A percentile compares a stretch with the other conserved stretches of the same genome.
phyloP scores from a whole-genome alignment of 2,329 filamentous ascomycete genomes.

The Penicillium expansum region DNA sequence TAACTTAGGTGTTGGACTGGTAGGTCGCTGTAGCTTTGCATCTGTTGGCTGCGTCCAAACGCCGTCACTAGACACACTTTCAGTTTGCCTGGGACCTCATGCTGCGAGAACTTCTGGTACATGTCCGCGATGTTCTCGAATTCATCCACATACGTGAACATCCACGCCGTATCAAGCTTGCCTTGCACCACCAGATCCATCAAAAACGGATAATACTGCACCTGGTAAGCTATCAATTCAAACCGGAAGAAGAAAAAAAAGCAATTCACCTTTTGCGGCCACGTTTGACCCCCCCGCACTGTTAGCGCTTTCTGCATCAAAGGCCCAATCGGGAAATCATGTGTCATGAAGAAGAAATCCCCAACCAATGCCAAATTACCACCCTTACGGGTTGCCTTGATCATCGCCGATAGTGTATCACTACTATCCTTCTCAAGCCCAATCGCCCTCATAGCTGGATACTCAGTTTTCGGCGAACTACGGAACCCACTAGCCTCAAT shows the following conservation, averaged over 20 bases:
- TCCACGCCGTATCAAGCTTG: slow-evolving; percentile 31
- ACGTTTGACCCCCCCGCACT: slow-evolving; percentile 29
- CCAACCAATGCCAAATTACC: slow-evolving; percentile 31
- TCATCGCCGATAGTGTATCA: slow-evolving; percentile 28
- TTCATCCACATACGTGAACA: slow-evolving; percentile 32
- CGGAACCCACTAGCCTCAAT: slow-evolving; percentile 34
- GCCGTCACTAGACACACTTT: slow-evolving; percentile 31
- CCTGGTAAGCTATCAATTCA: background rate
- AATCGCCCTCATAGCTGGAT: slow-evolving; percentile 21
- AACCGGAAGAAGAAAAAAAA: background rate
- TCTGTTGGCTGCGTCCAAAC: slow-evolving; percentile 23
- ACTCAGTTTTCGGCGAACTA: slow-evolving; percentile 20
- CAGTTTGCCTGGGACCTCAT: slow-evolving; percentile 31
- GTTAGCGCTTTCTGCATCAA: slow-evolving; percentile 37
- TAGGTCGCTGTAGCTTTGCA: slow-evolving; percentile 6
- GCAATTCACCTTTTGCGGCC: slow-evolving; percentile 22
- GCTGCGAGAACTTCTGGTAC: slow-evolving; percentile 24
- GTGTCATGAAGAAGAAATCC: slow-evolving; percentile 30
- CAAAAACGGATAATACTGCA: slow-evolving; percentile 32
- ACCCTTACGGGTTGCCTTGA: slow-evolving; percentile 32
- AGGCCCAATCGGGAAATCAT: slow-evolving; percentile 32
- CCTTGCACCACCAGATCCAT: slow-evolving; percentile 27
- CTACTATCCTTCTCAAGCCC: slow-evolving; percentile 27
- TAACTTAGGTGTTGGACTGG: background rate
- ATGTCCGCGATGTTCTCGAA: slow-evolving; percentile 31